Evolutionary conservation across 768 basidiomycete genomes (phyloP).

Genomic region (Tylopilus vinaceipallidus): DNA sequence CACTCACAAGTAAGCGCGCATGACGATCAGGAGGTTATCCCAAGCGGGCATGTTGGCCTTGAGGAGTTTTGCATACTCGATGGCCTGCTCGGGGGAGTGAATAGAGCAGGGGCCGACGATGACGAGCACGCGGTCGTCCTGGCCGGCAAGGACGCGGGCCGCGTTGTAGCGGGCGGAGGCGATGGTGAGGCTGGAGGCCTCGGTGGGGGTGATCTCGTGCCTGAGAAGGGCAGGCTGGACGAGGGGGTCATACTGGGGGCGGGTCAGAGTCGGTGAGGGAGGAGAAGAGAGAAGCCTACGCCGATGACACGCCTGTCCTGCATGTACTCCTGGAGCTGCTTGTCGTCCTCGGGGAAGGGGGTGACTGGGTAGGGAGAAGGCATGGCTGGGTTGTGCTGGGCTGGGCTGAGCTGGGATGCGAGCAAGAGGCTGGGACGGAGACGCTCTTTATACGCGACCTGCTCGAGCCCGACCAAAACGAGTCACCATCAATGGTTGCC

Average conservation of each 20-base stretch:
- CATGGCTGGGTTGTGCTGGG: conserved; percentile 19
- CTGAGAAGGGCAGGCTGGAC: conserved; percentile 89
- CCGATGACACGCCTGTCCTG: conserved; percentile 80
- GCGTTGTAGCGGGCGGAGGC: conserved; percentile 75
- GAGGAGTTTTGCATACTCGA: conserved; percentile 76
- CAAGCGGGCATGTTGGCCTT: conserved; percentile 63
- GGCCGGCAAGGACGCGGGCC: conserved; percentile 77
- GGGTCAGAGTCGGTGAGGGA: conserved; percentile 6
- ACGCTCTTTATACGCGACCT: conserved; percentile 32
- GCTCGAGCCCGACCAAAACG: neutral
- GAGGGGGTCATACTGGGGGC: conserved; percentile 84
- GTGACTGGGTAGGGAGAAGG: conserved; percentile 38
- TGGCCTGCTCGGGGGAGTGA: conserved; percentile 82
- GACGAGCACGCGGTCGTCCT: conserved; percentile 84
- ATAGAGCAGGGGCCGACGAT: conserved; percentile 97
- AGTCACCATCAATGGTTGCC: neutral
- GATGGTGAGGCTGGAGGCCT: conserved; percentile 69
- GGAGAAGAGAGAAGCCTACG: conserved; percentile 39
- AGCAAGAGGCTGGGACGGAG: too few species aligned
- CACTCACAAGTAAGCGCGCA: conserved; percentile 97
- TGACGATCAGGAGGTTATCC: conserved; percentile 84
- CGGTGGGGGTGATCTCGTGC: conserved; percentile 75
- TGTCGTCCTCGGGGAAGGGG: conserved; percentile 63
- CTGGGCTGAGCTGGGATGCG: conserved; percentile 2
- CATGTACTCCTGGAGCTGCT: conserved; percentile 68